A percentile compares a stretch with the other conserved stretches of the same genome.
Evolutionary conservation across 768 basidiomycete genomes (phyloP).

Genomic region (Boletellus ananiceps): DNA sequence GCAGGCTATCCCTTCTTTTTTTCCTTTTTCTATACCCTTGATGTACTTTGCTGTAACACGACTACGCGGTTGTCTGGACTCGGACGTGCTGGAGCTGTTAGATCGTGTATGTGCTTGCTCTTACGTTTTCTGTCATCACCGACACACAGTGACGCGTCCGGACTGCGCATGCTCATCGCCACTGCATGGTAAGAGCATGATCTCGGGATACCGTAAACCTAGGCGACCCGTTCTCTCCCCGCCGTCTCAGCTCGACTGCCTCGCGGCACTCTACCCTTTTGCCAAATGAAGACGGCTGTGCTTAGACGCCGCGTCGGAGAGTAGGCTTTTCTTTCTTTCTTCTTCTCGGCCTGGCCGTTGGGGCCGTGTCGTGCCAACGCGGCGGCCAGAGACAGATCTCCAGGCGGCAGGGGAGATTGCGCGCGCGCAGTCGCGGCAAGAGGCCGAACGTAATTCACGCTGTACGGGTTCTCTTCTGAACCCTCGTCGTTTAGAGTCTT

Average conservation of each 20-base stretch:
- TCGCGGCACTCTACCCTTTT: conserved; percentile 4
- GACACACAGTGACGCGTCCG: conserved; percentile 7
- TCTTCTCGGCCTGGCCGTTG: conserved; percentile 6
- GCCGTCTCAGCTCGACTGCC: conserved; percentile 9
- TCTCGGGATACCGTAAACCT: conserved; percentile 28
- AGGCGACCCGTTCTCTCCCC: conserved; percentile 14
- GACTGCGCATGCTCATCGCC: conserved; percentile 24
- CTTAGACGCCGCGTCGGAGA: conserved; percentile 10
- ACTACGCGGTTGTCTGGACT: conserved; percentile 15
- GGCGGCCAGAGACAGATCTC: neutral
- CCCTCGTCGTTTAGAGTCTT: too few species aligned
- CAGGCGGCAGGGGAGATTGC: conserved; percentile 12
- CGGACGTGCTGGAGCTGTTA: conserved; percentile 15
- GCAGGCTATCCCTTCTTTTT: conserved; percentile 9
- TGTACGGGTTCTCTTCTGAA: neutral
- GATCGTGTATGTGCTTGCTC: conserved; percentile 6
- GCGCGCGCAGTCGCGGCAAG: conserved; percentile 15
- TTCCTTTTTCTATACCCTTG: conserved; percentile 3
- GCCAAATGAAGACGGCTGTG: conserved; percentile 19
- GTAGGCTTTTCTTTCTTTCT: neutral
- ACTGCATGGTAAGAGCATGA: conserved; percentile 29
- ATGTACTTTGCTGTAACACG: conserved; percentile 14
- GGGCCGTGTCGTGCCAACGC: neutral
- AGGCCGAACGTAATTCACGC: conserved; percentile 5
- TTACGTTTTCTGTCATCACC: conserved; percentile 13